Base-by-base conservation (phyloP, 768 basidiomycete species). In the Xerocomellus dryophilus region DNA sequence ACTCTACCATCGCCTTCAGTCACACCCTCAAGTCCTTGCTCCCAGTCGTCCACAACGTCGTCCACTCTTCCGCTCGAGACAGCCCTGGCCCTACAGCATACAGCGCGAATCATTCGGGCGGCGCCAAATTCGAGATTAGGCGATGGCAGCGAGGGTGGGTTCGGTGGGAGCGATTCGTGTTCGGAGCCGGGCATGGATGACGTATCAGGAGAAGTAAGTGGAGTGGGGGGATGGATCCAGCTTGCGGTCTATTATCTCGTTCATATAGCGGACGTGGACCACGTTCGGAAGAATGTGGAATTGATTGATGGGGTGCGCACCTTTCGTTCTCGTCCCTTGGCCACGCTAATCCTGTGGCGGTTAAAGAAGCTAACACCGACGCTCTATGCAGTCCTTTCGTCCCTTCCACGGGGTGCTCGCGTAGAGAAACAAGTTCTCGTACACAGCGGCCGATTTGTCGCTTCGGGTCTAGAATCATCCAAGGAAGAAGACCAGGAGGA, bases 71-170 rank as follows among this genome's bases (percentile, higher is more conserved):
- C 81, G 0, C 63, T 74, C 11, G 92, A 98, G 71, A 77, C 82
- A 2, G 86, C 89, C 1, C 75, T 98, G 8, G 79, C 82, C 1
- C 78, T 84, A 39, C 95, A 98, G 62, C 97, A 99, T 66, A 84
- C 85, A 2, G 67, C 76, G 9, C 82, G 91, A 42, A 79, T 98
- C 27, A 70, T 80, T 47, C 59, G 70, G 0, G 71, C 77, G 5
- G 86, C 86, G 0, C 70, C 95, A 23, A 73, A 77, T 59, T 76
- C 73, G 31, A 35, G 80, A 71, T 35, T 60, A 11, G 65, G 67
- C 8, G 57, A 68, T 25, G 68, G 57, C 2, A 65, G 57, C 29
- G 62, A 63, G 1, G 68, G 68, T 20, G 67, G 67, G 2, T 68
- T 68, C 20, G 59, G 60, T 34, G 17, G 47, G 43, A 61, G 56